phyloP scores from a whole-genome alignment of 441 rosid genomes.

The Kokia cookei region DNA sequence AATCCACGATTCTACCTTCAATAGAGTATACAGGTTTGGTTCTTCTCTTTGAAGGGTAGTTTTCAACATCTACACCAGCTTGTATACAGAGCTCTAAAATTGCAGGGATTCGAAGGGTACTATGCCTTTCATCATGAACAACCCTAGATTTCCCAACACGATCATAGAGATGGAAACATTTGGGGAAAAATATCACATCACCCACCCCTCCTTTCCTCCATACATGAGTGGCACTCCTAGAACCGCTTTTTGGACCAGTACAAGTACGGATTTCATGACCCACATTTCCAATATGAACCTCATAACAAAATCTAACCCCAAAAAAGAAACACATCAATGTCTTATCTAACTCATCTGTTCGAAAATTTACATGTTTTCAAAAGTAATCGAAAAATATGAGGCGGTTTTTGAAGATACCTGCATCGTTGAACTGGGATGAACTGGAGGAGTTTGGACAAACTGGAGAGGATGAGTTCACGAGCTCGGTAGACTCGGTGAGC shows the following conservation, averaged over 20 bases:
- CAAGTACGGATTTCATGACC: constrained; percentile 81
- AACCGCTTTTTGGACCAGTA: constrained; percentile 55
- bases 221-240: constrained; percentile 61
- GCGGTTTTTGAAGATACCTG: constrained; percentile 29
- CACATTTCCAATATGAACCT: constrained; percentile 62
- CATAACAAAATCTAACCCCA: constrained; percentile 55
- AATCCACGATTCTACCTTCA: constrained; percentile 82
- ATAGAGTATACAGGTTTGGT: constrained; percentile 70
- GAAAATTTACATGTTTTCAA: background rate
- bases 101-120: constrained; percentile 49
- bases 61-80: constrained; percentile 66
- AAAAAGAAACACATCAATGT: background rate
- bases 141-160: constrained; percentile 79
- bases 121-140: constrained; percentile 47
- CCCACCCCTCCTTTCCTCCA: constrained; percentile 61
- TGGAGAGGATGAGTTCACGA: constrained; percentile 41
- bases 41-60: constrained; percentile 62
- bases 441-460: constrained; percentile 40
- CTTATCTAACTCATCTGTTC: background rate
- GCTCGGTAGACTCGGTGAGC: constrained; percentile 57
- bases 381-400: background rate
- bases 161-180: constrained; percentile 73
- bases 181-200: constrained; percentile 55
- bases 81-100: constrained; percentile 78
- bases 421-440: constrained; percentile 60